Base-by-base conservation (phyloP, 1,284 basidiomycete species). In the Naganishia sp. region DNA sequence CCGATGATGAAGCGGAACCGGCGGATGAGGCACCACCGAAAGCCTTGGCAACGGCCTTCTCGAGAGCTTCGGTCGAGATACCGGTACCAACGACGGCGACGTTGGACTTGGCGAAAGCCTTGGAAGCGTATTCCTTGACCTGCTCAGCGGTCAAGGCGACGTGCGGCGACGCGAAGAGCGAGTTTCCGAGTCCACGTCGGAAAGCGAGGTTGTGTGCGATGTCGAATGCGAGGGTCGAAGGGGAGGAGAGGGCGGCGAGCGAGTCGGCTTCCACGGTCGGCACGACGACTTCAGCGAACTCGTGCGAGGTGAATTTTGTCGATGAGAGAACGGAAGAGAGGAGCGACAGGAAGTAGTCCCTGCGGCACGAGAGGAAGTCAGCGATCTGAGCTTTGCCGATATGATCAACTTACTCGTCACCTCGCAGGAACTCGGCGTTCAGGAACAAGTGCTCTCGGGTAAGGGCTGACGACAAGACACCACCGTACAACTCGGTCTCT, bases 401-500 rank as follows among this genome's bases (percentile, higher is more conserved):
- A 23, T 28, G n/a, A 13, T 41, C n/a, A n/a, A 90, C 92, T 83
- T 80, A 97, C 94, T 98, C 95, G 79, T 99, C 93, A 61, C 92
- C 94, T 69, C 89, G 87, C 73, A 98, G 82, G 82, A 98, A 99
- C 78, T 98, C 94, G 69, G 95, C 93, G 54, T 90, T 95, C 73
- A 94, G 82, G 70, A 92, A 87, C 54, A 99, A 85, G 81, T 97
- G 89, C 83, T 99, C 95, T 74, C 94, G 85, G 47, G 88, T 86
- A 72, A 98, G 83, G 71, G 86, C 88, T 67, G 93, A 84, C 53
- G 92, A 94, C 71, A 99, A 85, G 64, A 95, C 86, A 78, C 94
- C 95, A 69, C 95, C 96, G 79, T 92, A 91, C 63, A 97, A 85
- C 82, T 99, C 95, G 68, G 90, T 87, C 81, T 97, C 93, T 71